Base-by-base conservation (phyloP, 331 rosid species). In the Rosa hybrid region DNA sequence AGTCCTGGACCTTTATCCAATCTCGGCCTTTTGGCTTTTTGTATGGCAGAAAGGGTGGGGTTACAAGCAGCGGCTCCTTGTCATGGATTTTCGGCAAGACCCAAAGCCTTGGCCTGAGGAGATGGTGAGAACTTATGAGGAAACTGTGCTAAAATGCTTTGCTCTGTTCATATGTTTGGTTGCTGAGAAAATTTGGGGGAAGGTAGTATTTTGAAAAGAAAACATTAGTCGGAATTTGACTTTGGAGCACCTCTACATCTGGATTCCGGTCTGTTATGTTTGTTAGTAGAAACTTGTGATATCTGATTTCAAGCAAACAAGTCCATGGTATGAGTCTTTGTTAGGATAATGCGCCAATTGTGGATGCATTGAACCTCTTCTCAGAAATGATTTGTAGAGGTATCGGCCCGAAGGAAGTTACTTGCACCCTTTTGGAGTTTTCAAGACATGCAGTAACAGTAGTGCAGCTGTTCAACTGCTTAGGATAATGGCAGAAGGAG, bases 1-100 rank as follows among this genome's bases (percentile, higher is more conserved):
- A 77, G 38, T 53, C 80, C 34, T 53, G 54, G 21, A 38, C 62
- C 27, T 50, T 48, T 7, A 57, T 78, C 30, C 68, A 77, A 27
- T 83, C 84, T 42, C 92, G 88, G 56, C 81, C 84, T 5, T 83
- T 89, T 78, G 81, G 81, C 41, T 84, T 90, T 18, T 79, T 90
- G 76, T 90, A 17, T 91, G 91, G 50, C 92, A 90, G 75, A 98
- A 95, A 81, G 98, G 96, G 4, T 92, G 97, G 84, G 97, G 91
- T 50, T 94, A 91, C 89, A 91, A 95, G 75, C 98, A 91, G 84
- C 92, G 98, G 97, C 91, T 92, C 50, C 82, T 92, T 75, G 91
- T 90, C 71, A 92, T 92, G 94, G 91, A 91, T 74, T 89, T 88
- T 79, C 92, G 87, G 20, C 81, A 77, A 80, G 94, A 89, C 59